Evolutionary conservation across 495 filamentous ascomycete species (phyloP), one percentile per base, ranked within the genome.

Genomic region (Xylaria flabelliformis): DNA sequence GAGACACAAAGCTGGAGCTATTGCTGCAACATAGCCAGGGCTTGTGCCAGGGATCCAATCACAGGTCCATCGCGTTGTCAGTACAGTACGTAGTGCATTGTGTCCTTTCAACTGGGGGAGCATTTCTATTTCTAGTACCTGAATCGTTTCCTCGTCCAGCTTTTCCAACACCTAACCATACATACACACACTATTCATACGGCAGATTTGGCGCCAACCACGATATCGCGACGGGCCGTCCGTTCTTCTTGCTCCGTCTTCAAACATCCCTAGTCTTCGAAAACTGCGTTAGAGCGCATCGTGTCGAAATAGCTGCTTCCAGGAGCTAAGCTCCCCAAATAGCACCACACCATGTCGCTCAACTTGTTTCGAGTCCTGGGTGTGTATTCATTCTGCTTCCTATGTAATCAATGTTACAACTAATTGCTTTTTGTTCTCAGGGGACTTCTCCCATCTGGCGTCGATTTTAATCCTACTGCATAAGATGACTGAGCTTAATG

Each of bases 381-480:
- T 97, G 82, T 75, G 89, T 73, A 64, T 56, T 44, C 36, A 21
- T 67, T n/a, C 61, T 24, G 42, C 12, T 46, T 2, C 44, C 46
- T 29, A 26, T 24, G 44, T 4, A 48, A 67, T 74, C 32, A 9
- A 24, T 29, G 7, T n/a, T 13, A 24, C 44, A 32, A 70, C 70
- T 59, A 72, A 73, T 58, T 59, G 9, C 8, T 42, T 13, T 41
- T 9, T 42, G 36, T 5, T 44, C 71, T 64, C 32, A 97, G 95
- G 89, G 77, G 96, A 99, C 86, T 89, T 99, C 76, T 98, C 94
- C 84, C 96, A 99, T 85, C 84, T 98, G 74, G 87, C 93, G 48
- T 98, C 97, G 48, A 97, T 99, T 80, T 85, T 97, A 73, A 97
- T 99, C 70, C 89, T 99, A 42, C 84, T 99, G 53, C 93, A 94